Evolutionary conservation across 1,284 basidiomycete genomes (phyloP).

Genomic region (Trametes sp.): DNA sequence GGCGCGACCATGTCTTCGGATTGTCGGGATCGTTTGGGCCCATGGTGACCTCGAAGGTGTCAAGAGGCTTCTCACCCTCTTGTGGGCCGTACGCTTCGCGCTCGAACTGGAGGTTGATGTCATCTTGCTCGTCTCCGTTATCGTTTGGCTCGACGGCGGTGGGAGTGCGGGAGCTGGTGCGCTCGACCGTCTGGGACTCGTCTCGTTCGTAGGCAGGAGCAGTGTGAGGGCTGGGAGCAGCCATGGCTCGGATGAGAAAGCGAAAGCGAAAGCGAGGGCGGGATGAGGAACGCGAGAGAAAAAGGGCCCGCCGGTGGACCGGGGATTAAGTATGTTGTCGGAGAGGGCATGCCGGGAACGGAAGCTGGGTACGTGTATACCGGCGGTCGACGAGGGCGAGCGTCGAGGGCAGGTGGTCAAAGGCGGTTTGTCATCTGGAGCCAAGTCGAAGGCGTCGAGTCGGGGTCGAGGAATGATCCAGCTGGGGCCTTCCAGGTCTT

Average conservation of each 20-base stretch:
- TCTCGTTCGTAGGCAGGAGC: background rate
- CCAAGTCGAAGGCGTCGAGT: background rate
- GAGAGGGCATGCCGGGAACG: background rate
- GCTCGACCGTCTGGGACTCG: conserved; percentile 8
- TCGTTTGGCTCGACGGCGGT: conserved; percentile 24
- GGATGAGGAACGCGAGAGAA: no score
- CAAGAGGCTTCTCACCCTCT: conserved; percentile 37
- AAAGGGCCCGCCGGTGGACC: background rate
- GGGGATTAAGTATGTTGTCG: background rate
- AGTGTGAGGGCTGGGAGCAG: background rate
- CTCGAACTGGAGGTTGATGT: conserved; percentile 37
- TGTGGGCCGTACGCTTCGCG: conserved; percentile 37
- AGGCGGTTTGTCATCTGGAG: background rate
- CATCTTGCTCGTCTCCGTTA: conserved; percentile 42
- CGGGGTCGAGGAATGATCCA: background rate
- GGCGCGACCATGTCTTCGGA: conserved; percentile 67
- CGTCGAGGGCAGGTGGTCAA: background rate
- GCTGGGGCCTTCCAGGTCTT: conserved; percentile 1
- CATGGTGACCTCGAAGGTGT: conserved; percentile 50
- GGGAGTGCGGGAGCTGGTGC: conserved; percentile 23
- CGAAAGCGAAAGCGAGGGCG: background rate
- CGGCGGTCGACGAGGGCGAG: background rate
- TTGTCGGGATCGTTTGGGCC: conserved; percentile 49
- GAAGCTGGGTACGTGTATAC: background rate
- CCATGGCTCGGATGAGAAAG: conserved; percentile 4